These are phyloP conservation scores for Rubia balearica DNA, from an alignment of 305 asterid species.

Conservation along the genomic window DNA sequence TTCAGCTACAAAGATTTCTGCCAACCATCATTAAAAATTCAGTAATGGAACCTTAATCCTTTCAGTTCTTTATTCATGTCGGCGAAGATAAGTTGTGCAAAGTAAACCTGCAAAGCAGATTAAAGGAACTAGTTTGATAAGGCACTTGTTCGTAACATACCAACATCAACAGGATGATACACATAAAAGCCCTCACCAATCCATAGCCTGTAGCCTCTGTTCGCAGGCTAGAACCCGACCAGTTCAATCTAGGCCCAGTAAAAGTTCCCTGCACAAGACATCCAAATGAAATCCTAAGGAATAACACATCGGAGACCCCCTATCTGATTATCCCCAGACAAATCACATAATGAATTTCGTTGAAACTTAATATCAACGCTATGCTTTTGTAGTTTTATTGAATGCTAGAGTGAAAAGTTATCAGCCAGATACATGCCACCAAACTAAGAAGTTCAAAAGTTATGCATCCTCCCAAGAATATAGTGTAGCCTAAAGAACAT, in stretches of 20 bases:
- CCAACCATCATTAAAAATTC: slow-evolving; percentile 8
- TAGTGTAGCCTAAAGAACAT: neutral
- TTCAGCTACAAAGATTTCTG: neutral
- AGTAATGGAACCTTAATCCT: slow-evolving; percentile 72
- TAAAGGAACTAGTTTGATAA: slow-evolving; percentile 21
- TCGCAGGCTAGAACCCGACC: slow-evolving; percentile 96
- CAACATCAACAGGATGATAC: slow-evolving; percentile 6
- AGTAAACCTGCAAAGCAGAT: slow-evolving; percentile 66
- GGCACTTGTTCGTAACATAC: neutral
- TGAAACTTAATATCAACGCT: neutral
- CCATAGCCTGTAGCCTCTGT: slow-evolving; percentile 99
- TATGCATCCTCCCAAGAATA: neutral
- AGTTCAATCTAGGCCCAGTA: slow-evolving; percentile 90
- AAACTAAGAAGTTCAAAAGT: neutral
- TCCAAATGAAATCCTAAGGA: slow-evolving; percentile 12
- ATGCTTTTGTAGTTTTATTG: neutral
- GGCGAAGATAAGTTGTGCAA: slow-evolving; percentile 92
- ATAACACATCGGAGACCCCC: neutral
- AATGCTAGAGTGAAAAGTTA: neutral
- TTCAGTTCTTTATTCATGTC: slow-evolving; percentile 97
- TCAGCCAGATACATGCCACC: neutral
- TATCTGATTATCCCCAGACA: neutral
- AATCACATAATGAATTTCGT: neutral
- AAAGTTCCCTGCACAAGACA: slow-evolving; percentile 79
- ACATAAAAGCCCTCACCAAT: slow-evolving; percentile 48